These are phyloP conservation scores for Gastrolobium bilobum DNA, from an alignment of 306 rosid species.

Conservation along the genomic window DNA sequence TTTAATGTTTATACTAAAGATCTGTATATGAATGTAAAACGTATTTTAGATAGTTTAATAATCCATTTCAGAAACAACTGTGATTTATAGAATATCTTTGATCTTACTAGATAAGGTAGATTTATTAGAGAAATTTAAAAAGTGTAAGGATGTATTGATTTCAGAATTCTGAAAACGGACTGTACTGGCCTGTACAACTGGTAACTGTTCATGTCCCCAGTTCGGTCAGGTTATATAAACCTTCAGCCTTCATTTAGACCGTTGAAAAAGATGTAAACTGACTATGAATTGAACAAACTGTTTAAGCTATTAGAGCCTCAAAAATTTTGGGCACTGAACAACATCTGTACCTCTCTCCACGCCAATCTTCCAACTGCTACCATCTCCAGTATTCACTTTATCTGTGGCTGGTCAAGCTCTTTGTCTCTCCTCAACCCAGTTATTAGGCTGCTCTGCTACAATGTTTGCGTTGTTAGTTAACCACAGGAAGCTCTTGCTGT, in stretches of 20 bases:
- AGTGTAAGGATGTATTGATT: not conserved
- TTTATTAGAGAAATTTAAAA: not conserved
- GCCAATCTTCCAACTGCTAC: not conserved
- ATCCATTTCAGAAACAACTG: not conserved
- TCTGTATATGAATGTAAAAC: not conserved
- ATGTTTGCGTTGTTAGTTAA: not conserved
- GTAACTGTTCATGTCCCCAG: not conserved
- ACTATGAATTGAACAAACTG: not conserved
- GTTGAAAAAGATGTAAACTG: not conserved
- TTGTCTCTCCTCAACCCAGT: not conserved
- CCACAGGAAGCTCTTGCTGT: not conserved
- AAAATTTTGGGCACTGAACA: not conserved
- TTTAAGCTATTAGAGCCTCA: not conserved
- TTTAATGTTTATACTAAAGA: not conserved
- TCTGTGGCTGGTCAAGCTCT: not conserved
- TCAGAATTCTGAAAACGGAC: not conserved
- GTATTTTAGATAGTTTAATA: not conserved
- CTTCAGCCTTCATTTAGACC: not conserved
- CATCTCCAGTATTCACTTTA: not conserved
- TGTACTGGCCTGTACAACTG: not conserved
- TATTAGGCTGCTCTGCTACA: not conserved
- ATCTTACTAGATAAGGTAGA: no score
- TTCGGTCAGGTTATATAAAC: not conserved
- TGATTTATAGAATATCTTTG: not conserved
- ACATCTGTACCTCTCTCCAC: not conserved